A percentile compares a stretch with the other conserved stretches of the same genome.
phyloP scores from a whole-genome alignment of 2,329 filamentous ascomycete species.

The Blastomyces parvus region DNA sequence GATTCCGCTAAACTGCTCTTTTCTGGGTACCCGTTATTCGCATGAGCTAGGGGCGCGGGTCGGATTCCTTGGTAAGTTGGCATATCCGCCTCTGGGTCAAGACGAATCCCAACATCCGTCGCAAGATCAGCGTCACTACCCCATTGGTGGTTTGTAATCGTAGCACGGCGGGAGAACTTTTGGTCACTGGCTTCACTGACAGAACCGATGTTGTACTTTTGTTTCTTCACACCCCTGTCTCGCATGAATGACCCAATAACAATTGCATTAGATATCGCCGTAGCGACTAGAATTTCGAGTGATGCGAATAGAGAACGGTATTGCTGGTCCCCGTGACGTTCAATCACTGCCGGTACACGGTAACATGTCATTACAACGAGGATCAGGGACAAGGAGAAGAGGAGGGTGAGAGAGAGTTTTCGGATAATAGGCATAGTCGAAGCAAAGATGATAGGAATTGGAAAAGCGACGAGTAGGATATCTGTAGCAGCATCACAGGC shows the following conservation, averaged over 20 bases:
- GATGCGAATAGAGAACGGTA: constrained; percentile 83
- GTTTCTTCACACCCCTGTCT: constrained; percentile 82
- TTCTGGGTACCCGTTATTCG: constrained; percentile 20
- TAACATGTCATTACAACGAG: constrained; percentile 73
- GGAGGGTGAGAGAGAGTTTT: constrained; percentile 65
- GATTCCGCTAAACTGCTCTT: constrained; percentile 24
- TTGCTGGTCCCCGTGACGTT: constrained; percentile 63
- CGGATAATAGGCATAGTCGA: constrained; percentile 67
- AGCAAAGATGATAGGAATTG: constrained; percentile 74
- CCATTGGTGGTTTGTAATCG: constrained; percentile 61
- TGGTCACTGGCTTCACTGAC: constrained; percentile 40
- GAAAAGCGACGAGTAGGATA: constrained; percentile 74
- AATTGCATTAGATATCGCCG: constrained; percentile 75
- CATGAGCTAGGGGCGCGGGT: constrained; percentile 32
- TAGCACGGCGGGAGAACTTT: constrained; percentile 36
- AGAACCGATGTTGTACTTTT: constrained; percentile 58
- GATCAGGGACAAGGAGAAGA: constrained; percentile 77
- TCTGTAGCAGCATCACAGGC: constrained; percentile 81
- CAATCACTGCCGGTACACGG: constrained; percentile 69
- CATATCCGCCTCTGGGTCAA: constrained; percentile 43
- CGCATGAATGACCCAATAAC: constrained; percentile 88
- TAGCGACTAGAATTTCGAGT: constrained; percentile 80
- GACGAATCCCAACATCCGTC: constrained; percentile 63
- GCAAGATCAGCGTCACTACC: constrained; percentile 90
- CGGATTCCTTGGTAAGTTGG: constrained; percentile 25